These are phyloP conservation scores for Pelargonium citronellum DNA, from an alignment of 441 rosid species.

Conservation along the genomic window DNA sequence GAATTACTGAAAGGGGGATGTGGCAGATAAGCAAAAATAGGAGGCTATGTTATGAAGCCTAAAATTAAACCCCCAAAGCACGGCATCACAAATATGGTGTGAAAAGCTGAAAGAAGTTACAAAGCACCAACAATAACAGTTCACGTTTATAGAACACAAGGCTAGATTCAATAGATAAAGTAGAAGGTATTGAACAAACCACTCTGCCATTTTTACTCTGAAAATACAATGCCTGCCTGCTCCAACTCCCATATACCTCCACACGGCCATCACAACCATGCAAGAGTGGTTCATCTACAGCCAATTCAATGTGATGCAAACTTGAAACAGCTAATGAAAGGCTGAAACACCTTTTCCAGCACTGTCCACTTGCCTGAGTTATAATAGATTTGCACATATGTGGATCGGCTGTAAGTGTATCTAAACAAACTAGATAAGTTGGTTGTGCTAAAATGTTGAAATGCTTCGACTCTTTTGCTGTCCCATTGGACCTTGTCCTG, in stretches of 20 bases:
- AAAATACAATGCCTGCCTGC: slow-evolving; percentile 54
- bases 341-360: slow-evolving; percentile 73
- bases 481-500: slow-evolving; percentile 29
- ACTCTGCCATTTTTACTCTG: slow-evolving; percentile 48
- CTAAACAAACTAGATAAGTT: slow-evolving; percentile 71
- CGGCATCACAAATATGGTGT: neutral
- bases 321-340: slow-evolving; percentile 56
- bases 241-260: slow-evolving; percentile 54
- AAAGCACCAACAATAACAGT: neutral
- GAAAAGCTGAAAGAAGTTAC: neutral
- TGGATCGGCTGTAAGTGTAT: slow-evolving; percentile 56
- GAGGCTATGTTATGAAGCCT: neutral
- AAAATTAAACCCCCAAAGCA: neutral
- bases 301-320: slow-evolving; percentile 42
- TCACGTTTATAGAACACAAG: neutral
- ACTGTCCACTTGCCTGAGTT: slow-evolving; percentile 43
- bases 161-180: slow-evolving; percentile 10
- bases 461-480: slow-evolving; percentile 29
- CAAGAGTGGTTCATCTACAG: slow-evolving; percentile 41
- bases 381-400: slow-evolving; percentile 42
- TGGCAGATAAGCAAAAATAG: slow-evolving; percentile 4
- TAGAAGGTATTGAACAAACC: slow-evolving; percentile 57
- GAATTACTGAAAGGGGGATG: too few relatives aligned
- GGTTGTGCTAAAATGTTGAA: slow-evolving; percentile 39
- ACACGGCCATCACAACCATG: slow-evolving; percentile 59